Base-by-base conservation (phyloP, 257 asterid genomes). In the Ocimum tenuiflorum region DNA sequence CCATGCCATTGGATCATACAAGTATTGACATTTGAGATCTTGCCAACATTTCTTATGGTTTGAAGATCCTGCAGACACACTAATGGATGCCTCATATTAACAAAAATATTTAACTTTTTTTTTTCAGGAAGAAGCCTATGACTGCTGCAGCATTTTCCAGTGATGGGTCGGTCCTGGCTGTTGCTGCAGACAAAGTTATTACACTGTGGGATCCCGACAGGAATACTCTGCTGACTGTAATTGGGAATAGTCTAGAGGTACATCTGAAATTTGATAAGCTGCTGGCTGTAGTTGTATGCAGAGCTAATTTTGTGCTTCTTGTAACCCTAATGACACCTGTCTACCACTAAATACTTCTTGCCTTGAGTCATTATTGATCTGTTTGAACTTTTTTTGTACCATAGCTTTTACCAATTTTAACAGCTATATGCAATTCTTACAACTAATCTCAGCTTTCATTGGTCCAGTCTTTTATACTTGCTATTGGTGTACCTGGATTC, bases 1-100 rank as follows among this genome's bases (percentile, higher is more conserved):
- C 77, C 97, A 90, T 78, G 88, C 97, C 67, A 88, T 90, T 79
- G 97, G 96, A 74, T 94, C 99, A 68, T 94, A 94, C 81, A 94
- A 88, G 99, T 92, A 92, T 47, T 59, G n/a, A 17, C 31, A 13
- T 65, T 60, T 18, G 23, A 42, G 55, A 49, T 22, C 18, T 60
- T 64, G 38, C 50, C 22, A 59, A 17, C n/a, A n/a, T n/a, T n/a
- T n/a, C n/a, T 8, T 33, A 47, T 13, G 6, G 22, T 43, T 14
- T 60, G 73, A 54, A 45, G 39, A 23, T 52, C 53, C 15, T 8
- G 14, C 24, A 18, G 12, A 45, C 56, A 39, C 59, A 9, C 24
- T 42, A 9, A 41, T 42, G 17, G 62, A 60, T 57, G 52, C 61
- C 13, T 7, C 42, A 29, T 62, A 55, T 51, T 69, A 36, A 68